Percentiles rank a stretch among this genome's conserved stretches.
phyloP scores from a whole-genome alignment of 345 rosid genomes.

The Rubroshorea leprosula region DNA sequence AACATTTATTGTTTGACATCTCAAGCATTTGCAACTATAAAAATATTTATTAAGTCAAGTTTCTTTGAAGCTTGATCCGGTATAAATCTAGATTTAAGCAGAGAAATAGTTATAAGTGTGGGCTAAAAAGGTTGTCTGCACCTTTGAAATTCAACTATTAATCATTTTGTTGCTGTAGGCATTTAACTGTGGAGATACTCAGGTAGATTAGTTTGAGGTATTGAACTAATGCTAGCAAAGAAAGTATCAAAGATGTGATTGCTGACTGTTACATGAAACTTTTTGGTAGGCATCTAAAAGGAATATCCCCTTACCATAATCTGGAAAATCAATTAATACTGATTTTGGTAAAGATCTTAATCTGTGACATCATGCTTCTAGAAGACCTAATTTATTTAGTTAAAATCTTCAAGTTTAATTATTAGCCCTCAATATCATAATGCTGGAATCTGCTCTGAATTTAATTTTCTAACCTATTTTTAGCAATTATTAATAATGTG shows the following conservation, averaged over 20 bases:
- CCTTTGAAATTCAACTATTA: neutral
- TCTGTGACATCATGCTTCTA: neutral
- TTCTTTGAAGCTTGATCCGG: neutral
- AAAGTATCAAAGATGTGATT: neutral
- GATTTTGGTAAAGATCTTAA: neutral
- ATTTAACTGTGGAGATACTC: neutral
- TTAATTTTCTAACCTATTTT: conserved; percentile 8
- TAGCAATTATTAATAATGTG: conserved; percentile 1
- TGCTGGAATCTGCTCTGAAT: conserved; percentile 1
- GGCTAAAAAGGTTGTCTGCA: neutral
- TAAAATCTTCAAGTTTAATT: neutral
- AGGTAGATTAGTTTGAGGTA: neutral
- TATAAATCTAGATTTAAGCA: neutral
- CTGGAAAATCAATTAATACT: too few relatives aligned
- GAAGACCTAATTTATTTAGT: too few relatives aligned
- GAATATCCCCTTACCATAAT: too few relatives aligned
- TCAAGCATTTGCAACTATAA: neutral
- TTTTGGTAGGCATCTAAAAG: too few relatives aligned
- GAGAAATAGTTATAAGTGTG: neutral
- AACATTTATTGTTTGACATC: neutral
- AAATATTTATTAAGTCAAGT: too few relatives aligned
- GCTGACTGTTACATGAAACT: too few relatives aligned
- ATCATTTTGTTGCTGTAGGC: neutral
- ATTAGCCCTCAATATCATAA: conserved; percentile 1
- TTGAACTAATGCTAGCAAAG: neutral